Evolutionary conservation across 2,329 filamentous ascomycete species (phyloP).

Genomic region (Aspergillus fructus): DNA sequence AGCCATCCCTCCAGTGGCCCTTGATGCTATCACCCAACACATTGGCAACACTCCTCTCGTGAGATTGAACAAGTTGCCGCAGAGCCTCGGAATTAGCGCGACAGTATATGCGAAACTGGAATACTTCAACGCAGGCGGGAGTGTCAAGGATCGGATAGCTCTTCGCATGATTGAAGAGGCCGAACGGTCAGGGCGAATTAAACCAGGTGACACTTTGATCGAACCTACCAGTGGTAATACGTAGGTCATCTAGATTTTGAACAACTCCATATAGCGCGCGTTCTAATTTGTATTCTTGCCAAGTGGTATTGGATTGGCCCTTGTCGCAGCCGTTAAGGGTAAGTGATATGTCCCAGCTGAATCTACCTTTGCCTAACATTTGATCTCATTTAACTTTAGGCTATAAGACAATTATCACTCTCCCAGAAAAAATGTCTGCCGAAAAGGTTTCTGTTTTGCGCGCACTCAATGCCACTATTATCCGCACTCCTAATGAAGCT

Average conservation of each 20-base stretch:
- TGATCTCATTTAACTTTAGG: slow-evolving; percentile 37
- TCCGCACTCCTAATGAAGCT: slow-evolving; percentile 92
- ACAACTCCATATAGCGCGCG: not conserved
- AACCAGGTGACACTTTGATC: slow-evolving; percentile 94
- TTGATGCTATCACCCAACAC: slow-evolving; percentile 74
- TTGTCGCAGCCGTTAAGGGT: slow-evolving; percentile 89
- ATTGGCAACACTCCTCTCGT: slow-evolving; percentile 97
- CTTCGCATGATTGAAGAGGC: slow-evolving; percentile 97
- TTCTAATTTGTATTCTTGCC: not conserved
- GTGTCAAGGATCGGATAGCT: slow-evolving; percentile 93
- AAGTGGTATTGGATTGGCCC: slow-evolving; percentile 83
- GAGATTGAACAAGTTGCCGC: slow-evolving; percentile 86
- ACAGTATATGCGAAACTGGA: slow-evolving; percentile 90
- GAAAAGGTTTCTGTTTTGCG: slow-evolving; percentile 96
- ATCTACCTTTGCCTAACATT: not conserved
- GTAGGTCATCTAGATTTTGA: slow-evolving; percentile 32
- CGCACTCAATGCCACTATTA: slow-evolving; percentile 93
- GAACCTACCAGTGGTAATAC: slow-evolving; percentile 98
- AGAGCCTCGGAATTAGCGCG: slow-evolving; percentile 83
- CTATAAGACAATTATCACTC: slow-evolving; percentile 97
- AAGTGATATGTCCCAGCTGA: slow-evolving; percentile 3
- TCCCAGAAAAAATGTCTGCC: slow-evolving; percentile 98
- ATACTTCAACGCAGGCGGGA: slow-evolving; percentile 90
- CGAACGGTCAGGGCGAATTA: slow-evolving; percentile 87
- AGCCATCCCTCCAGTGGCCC: slow-evolving; percentile 55